These are phyloP conservation scores for Chaetomidium leptoderma DNA, from an alignment of 495 filamentous ascomycete species.

Conservation along the genomic window DNA sequence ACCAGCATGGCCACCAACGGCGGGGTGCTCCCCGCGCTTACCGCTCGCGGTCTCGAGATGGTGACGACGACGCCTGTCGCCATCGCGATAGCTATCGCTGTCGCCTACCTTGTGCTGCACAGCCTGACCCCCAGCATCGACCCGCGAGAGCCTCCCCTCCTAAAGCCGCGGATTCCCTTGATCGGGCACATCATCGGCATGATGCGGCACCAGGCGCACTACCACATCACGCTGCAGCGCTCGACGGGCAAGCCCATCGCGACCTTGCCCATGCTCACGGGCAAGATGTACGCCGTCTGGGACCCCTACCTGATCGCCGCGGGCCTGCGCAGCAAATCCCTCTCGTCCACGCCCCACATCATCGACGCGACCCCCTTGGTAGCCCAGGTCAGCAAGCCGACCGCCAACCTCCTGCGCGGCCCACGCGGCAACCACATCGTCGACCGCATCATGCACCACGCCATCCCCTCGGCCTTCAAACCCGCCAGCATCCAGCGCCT, in stretches of 20 bases:
- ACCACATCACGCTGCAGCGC: conserved; percentile 17
- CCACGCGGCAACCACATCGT: neutral
- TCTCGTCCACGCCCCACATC: conserved; percentile 13
- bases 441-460: neutral
- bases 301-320: conserved; percentile 18
- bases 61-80: neutral
- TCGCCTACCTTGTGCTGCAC: neutral
- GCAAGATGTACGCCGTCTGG: conserved; percentile 27
- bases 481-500: neutral
- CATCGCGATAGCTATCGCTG: neutral
- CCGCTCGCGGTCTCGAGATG: neutral
- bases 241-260: conserved; percentile 16
- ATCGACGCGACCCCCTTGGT: neutral
- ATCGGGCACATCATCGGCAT: conserved; percentile 31
- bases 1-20: neutral
- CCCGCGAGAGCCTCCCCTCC: conserved; percentile 27
- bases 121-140: conserved; percentile 9
- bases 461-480: neutral
- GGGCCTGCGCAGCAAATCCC: conserved; percentile 17
- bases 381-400: neutral
- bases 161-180: conserved; percentile 26
- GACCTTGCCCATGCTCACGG: conserved; percentile 26
- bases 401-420: neutral
- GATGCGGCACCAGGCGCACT: conserved; percentile 24
- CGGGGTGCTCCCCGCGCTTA: neutral